Evolutionary conservation across 306 rosid species (phyloP).

Genomic region (Castanopsis chinensis): DNA sequence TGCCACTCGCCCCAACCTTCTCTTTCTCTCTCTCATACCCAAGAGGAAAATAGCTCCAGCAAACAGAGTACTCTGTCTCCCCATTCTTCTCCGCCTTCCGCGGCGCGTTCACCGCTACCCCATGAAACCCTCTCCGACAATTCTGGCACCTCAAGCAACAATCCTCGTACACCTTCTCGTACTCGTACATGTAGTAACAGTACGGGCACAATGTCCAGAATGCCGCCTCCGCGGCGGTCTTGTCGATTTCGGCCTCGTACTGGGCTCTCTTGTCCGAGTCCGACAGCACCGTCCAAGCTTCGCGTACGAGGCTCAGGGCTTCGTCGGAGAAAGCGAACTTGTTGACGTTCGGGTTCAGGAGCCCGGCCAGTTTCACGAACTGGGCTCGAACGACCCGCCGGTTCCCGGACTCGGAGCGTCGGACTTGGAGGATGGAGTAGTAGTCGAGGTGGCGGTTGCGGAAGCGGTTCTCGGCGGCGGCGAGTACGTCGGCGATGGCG

Average conservation of each 20-base stretch:
- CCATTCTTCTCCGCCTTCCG: conserved; percentile 23
- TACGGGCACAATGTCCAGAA: conserved; percentile 87
- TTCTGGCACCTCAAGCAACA: conserved; percentile 54
- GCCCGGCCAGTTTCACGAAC: conserved; percentile 34
- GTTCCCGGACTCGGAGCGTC: conserved; percentile 21
- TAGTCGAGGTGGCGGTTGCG: conserved; percentile 25
- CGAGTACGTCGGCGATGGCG: conserved; percentile 40
- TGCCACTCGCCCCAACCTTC: neutral
- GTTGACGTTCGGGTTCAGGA: conserved; percentile 42
- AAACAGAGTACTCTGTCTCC: conserved; percentile 49
- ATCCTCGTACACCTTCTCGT: conserved; percentile 46
- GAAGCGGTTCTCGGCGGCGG: conserved; percentile 23
- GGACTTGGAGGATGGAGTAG: conserved; percentile 45
- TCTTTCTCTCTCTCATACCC: conserved; percentile 15
- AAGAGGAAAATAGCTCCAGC: conserved; percentile 31
- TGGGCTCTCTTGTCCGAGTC: conserved; percentile 24
- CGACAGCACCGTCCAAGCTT: conserved; percentile 54
- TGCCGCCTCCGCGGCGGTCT: neutral
- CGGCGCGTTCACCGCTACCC: conserved; percentile 51
- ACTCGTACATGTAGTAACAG: conserved; percentile 59
- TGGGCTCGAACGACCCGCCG: conserved; percentile 27
- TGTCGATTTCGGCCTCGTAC: conserved; percentile 19
- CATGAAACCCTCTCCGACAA: conserved; percentile 61
- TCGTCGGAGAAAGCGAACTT: conserved; percentile 30
- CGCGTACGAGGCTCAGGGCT: conserved; percentile 38